Base-by-base conservation (phyloP, 768 basidiomycete genomes). In the Nevesoporus exiguus region DNA sequence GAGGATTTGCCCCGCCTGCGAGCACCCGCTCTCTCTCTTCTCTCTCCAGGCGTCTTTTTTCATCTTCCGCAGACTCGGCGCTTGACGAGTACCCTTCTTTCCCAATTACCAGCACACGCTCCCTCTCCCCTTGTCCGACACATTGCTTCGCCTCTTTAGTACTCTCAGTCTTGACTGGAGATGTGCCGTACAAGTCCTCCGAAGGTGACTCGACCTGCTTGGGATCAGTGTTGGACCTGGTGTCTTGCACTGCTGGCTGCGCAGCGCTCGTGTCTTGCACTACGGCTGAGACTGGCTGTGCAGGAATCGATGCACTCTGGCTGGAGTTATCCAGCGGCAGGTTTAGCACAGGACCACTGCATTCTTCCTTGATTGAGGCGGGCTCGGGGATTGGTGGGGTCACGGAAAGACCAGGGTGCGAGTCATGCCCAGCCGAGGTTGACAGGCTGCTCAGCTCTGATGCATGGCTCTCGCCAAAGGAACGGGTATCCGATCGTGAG, bases 381-480 rank as follows among this genome's bases (percentile, higher is more conserved):
- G 59, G 59, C 15, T 63, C 64, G 3, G 57, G 62, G 2, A 74
- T 63, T 0, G 78, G 79, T 11, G 82, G 76, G 1, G 79, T 76
- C 37, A 77, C 22, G 3, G 78, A 71, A n/a, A 77, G 64, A 43
- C 67, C 67, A 19, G 74, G 71, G 52, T 74, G 71, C 44, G 57
- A 61, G 34, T 60, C 47, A 24, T 62, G 56, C 25, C 58, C 62
- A 6, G 59, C 52, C 22, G 65, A 58, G 0, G 67, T 65, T 13
- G 76, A 65, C 46, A 90, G 83, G 59, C 73, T 77, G 17, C 79
- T 78, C 33, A 93, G 76, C 71, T 93, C 91, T 33, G 72, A 76
- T 0, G 86, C 88, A 62, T 93, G 91, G 36, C 84, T 92, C 70
- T 86, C 88, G 19, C 91, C 91, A 64, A 93, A 93, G 69, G 87